phyloP scores from a whole-genome alignment of 768 basidiomycete genomes.

The Suillus lakei region DNA sequence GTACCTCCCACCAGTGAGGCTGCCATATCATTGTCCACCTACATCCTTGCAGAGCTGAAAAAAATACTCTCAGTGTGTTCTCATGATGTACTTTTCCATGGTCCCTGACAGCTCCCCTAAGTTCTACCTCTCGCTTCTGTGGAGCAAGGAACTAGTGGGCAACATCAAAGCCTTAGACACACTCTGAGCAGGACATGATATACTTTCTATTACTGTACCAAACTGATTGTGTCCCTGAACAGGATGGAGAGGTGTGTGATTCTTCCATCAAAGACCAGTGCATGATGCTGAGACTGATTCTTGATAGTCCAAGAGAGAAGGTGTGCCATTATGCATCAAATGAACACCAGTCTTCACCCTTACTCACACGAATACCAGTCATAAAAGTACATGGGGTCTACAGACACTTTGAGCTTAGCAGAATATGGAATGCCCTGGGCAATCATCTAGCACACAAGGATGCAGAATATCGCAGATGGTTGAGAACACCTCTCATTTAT shows the following conservation, averaged over 20 bases:
- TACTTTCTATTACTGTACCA: slow-evolving; percentile 44
- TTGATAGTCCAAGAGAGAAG: slow-evolving; percentile 43
- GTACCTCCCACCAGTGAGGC: slow-evolving; percentile 33
- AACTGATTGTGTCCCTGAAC: slow-evolving; percentile 49
- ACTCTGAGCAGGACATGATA: neutral
- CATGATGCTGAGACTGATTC: neutral
- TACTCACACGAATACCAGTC: slow-evolving; percentile 29
- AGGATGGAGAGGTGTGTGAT: slow-evolving; percentile 33
- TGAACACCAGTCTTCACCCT: neutral
- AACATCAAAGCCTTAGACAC: slow-evolving; percentile 1
- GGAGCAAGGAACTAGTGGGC: slow-evolving; percentile 16
- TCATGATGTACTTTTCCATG: neutral
- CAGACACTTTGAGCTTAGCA: slow-evolving; percentile 50
- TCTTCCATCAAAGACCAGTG: neutral
- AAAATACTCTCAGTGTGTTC: slow-evolving; percentile 33
- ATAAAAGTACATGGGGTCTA: slow-evolving; percentile 56
- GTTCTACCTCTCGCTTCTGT: slow-evolving; percentile 30
- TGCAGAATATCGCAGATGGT: slow-evolving; percentile 57
- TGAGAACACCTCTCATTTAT: slow-evolving; percentile 20
- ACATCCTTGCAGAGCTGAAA: slow-evolving; percentile 32
- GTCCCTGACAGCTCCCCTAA: slow-evolving; percentile 10
- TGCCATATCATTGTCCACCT: slow-evolving; percentile 12
- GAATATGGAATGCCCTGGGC: slow-evolving; percentile 53
- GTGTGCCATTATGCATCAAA: slow-evolving; percentile 30
- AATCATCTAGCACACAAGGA: slow-evolving; percentile 47